Evolutionary conservation across 495 filamentous ascomycete species (phyloP).

Genomic region (Penicillium pancosmium): DNA sequence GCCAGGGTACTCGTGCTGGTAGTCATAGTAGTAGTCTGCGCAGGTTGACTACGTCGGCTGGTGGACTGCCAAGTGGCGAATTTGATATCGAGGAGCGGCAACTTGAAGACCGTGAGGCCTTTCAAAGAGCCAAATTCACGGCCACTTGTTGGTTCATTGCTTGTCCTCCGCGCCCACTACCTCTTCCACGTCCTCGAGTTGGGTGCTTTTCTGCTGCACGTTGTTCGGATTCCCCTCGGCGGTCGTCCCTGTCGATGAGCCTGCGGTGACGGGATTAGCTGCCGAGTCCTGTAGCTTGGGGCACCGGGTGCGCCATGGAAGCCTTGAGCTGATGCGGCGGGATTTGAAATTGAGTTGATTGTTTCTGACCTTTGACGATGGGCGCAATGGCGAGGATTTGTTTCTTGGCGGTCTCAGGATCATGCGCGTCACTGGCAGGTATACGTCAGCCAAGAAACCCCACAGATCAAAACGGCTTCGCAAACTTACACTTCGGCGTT

Average conservation of each 20-base stretch:
- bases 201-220: conserved; percentile 51
- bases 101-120: neutral
- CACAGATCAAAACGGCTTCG: neutral
- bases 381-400: conserved; percentile 88
- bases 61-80: conserved; percentile 6
- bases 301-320: conserved; percentile 9
- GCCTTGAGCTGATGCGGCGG: conserved; percentile 28
- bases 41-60: conserved; percentile 29
- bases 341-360: conserved; percentile 43
- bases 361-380: conserved; percentile 74
- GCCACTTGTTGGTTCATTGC: conserved; percentile 14
- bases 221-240: conserved; percentile 13
- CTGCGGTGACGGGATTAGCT: conserved; percentile 30
- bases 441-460: conserved; percentile 3
- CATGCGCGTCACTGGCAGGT: conserved; percentile 61
- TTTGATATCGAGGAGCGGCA: conserved; percentile 6
- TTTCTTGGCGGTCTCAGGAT: conserved; percentile 72
- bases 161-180: conserved; percentile 61
- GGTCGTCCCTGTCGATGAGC: conserved; percentile 13
- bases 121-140: neutral
- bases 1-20: conserved; percentile 13
- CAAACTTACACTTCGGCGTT: conserved; percentile 78
- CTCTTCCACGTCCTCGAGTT: conserved; percentile 52
- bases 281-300: conserved; percentile 12
- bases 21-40: conserved; percentile 15